These are phyloP conservation scores for Phaseolus coccineus DNA, from an alignment of 331 rosid species.

Conservation along the genomic window DNA sequence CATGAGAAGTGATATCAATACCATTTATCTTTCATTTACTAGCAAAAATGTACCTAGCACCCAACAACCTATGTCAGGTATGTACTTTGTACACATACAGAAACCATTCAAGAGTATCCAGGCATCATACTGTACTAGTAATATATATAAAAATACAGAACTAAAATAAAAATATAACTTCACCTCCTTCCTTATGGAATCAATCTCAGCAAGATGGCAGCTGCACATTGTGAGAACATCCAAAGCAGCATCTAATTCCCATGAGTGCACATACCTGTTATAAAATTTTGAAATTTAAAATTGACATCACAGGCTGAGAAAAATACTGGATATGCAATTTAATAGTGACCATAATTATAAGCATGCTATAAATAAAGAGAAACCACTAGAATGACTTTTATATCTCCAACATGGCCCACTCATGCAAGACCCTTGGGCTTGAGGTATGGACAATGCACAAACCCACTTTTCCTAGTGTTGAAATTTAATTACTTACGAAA, in stretches of 20 bases:
- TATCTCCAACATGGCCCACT: conserved; percentile 21
- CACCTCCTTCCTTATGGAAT: conserved; percentile 77
- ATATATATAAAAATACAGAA: conserved; percentile 30
- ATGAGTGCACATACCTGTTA: conserved; percentile 80
- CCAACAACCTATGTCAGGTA: conserved; percentile 9
- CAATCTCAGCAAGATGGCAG: conserved; percentile 84
- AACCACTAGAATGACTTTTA: conserved; percentile 12
- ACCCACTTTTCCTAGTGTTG: not conserved
- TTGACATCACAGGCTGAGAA: conserved; percentile 30
- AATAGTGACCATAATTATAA: conserved; percentile 29
- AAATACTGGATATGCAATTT: conserved; percentile 22
- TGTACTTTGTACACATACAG: not conserved
- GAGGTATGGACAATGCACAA: conserved; percentile 9
- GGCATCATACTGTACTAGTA: conserved; percentile 30
- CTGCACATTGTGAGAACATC: conserved; percentile 98
- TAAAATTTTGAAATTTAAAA: conserved; percentile 40
- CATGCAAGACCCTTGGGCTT: conserved; percentile 9
- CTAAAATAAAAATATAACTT: conserved; percentile 37
- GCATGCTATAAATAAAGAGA: conserved; percentile 32
- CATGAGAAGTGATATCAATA: not conserved
- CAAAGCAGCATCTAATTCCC: conserved; percentile 96
- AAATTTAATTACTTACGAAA: conserved; percentile 26
- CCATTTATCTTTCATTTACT: not conserved
- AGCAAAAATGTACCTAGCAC: not conserved
- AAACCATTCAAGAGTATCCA: conserved; percentile 20